phyloP scores from a whole-genome alignment of 2,329 filamentous ascomycete species.

The Penicillium sp. region DNA sequence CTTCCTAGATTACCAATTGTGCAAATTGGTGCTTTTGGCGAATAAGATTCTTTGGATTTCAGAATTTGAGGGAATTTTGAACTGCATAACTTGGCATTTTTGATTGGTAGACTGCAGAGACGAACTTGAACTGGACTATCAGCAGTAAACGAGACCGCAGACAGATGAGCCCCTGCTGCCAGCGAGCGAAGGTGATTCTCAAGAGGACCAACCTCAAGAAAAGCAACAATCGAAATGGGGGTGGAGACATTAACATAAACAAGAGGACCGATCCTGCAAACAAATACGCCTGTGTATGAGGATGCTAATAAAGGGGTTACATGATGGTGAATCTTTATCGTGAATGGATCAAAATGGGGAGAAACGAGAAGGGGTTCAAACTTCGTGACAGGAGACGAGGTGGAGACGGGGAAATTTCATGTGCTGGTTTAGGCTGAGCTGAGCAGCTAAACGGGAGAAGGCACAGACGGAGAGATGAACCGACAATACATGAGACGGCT shows the following conservation, averaged over 20 bases:
- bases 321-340: slow-evolving; percentile 51
- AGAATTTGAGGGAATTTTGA: background rate
- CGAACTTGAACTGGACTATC: slow-evolving; percentile 8
- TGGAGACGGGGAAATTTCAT: slow-evolving; percentile 4
- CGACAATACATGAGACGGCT: background rate
- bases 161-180: slow-evolving; percentile 11
- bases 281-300: slow-evolving; percentile 42
- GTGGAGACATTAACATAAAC: slow-evolving; percentile 24
- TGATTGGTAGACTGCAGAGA: slow-evolving; percentile 17
- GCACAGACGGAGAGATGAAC: background rate
- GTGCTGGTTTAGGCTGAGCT: background rate
- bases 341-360: slow-evolving; percentile 29
- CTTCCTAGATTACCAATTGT: too few relatives aligned
- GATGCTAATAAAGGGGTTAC: slow-evolving; percentile 42
- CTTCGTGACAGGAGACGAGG: slow-evolving; percentile 17
- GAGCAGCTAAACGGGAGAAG: background rate
- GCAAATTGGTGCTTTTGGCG: too few relatives aligned
- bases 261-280: slow-evolving; percentile 32
- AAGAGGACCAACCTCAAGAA: slow-evolving; percentile 13
- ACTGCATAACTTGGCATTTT: slow-evolving; percentile 17
- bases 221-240: slow-evolving; percentile 12
- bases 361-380: slow-evolving; percentile 13
- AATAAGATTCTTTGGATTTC: background rate
- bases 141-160: slow-evolving; percentile 2
- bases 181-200: slow-evolving; percentile 12